These are phyloP conservation scores for Cryptococcus hybrid DNA, from an alignment of 1,284 basidiomycete genomes.

Conservation along the genomic window DNA sequence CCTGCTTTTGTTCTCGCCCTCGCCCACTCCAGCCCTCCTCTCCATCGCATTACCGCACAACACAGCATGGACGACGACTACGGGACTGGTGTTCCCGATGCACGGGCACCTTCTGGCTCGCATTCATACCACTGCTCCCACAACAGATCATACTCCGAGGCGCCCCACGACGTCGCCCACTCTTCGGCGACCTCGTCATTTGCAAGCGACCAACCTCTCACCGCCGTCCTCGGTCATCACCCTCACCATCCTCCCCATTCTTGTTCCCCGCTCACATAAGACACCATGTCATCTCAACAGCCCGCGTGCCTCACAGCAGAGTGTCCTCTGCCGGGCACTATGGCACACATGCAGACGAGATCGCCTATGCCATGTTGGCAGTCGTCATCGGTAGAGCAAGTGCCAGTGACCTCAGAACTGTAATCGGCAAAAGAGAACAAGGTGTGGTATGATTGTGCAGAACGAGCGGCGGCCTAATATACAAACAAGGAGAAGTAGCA, in stretches of 20 bases:
- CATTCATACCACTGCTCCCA: too few species aligned
- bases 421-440: not conserved
- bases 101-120: too few species aligned
- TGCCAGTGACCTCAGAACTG: conserved; percentile 4
- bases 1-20: too few species aligned
- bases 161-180: too few species aligned
- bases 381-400: conserved; percentile 21
- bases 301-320: too few species aligned
- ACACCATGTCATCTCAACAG: not conserved
- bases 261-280: not conserved
- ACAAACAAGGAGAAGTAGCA: conserved; percentile 10
- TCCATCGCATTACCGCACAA: too few species aligned
- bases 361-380: conserved; percentile 15
- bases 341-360: conserved; percentile 1
- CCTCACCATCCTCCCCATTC: not conserved
- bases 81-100: too few species aligned
- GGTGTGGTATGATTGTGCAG: not conserved
- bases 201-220: not conserved
- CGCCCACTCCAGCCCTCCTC: too few species aligned
- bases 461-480: conserved; percentile 9
- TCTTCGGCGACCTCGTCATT: too few species aligned
- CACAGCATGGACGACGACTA: too few species aligned
- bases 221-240: not conserved
- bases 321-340: too few species aligned
- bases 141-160: too few species aligned